These are phyloP conservation scores for Albatrellus sp. DNA, from an alignment of 1,284 basidiomycete species.

Conservation along the genomic window DNA sequence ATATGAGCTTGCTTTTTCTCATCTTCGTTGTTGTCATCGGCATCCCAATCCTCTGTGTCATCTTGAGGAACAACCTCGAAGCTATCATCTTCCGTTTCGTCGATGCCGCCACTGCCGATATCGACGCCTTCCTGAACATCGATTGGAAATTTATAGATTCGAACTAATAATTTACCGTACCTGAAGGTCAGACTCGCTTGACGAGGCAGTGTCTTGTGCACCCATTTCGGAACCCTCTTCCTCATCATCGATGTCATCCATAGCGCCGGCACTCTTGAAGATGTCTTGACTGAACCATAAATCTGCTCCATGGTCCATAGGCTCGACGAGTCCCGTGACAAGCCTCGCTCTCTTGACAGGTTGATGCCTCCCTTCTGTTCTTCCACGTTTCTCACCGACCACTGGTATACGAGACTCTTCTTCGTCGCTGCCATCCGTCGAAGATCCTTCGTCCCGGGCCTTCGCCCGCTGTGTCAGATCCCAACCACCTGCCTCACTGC, in stretches of 20 bases:
- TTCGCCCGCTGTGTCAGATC: conserved; percentile 59
- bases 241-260: conserved; percentile 32
- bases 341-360: conserved; percentile 31
- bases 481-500: conserved; percentile 61
- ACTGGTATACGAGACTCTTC: conserved; percentile 19
- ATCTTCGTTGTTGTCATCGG: conserved; percentile 70
- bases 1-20: conserved; percentile 61
- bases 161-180: too few relatives aligned
- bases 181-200: too few relatives aligned
- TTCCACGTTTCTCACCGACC: conserved; percentile 29
- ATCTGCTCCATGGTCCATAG: conserved; percentile 32
- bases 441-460: conserved; percentile 41
- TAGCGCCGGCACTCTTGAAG: conserved; percentile 66
- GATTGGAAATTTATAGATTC: too few relatives aligned
- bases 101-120: too few relatives aligned
- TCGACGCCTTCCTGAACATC: too few relatives aligned
- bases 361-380: conserved; percentile 19
- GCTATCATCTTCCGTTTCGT: conserved; percentile 30
- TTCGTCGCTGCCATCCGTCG: conserved; percentile 36
- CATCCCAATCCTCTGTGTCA: conserved; percentile 68
- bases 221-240: conserved; percentile 16
- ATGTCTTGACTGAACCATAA: conserved; percentile 96
- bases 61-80: conserved; percentile 65
- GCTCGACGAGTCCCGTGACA: conserved; percentile 26
- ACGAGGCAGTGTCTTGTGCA: too few relatives aligned